Evolutionary conservation across 495 filamentous ascomycete genomes (phyloP), one percentile per base, ranked within the genome.

Genomic region (Daldinia vernicosa): DNA sequence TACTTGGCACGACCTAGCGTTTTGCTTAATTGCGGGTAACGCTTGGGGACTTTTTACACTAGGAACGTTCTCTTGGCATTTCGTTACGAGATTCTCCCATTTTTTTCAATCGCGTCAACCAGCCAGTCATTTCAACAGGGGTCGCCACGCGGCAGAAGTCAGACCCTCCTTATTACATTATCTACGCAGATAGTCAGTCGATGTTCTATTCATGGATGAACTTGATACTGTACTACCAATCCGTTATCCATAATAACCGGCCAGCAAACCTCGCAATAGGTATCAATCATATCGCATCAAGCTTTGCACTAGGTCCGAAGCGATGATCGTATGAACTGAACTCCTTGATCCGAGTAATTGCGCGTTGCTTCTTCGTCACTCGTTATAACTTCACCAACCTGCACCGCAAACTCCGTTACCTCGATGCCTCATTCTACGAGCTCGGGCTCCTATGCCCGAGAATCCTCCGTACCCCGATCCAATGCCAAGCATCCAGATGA

Each of bases 381-480:
- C 75, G 75, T 74, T 77, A 66, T 67, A 45, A 37, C 32, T 37
- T 53, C 27, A 70, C 55, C 67, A 72, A 66, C 67, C 72, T 51
- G 57, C 60, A 65, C 69, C 73, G 68, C 60, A 69, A 63, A 67
- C 50, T 67, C 71, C 66, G 54, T 40, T 32, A 17, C 30, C 60
- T 60, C 52, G 35, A 82, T 82, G 80, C 79, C 80, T 76, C 80
- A 82, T 72, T 79, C 79, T 11, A 82, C 77, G 33, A 71, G 69
- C 51, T 78, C 76, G 28, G 69, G 67, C 27, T 72, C 75, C 19
- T 76, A 72, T 51, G 60, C 68, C 62, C 71, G 76, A 60, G 74
- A 76, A 4, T 60, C 74, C 45, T 78, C 76, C 45, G 58, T 78
- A 45, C 69, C 75, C 56, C 73, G 75, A 72, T 70, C 77, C 54